Evolutionary conservation across 2,329 filamentous ascomycete genomes (phyloP).

Genomic region (Hypoxylon sp.): DNA sequence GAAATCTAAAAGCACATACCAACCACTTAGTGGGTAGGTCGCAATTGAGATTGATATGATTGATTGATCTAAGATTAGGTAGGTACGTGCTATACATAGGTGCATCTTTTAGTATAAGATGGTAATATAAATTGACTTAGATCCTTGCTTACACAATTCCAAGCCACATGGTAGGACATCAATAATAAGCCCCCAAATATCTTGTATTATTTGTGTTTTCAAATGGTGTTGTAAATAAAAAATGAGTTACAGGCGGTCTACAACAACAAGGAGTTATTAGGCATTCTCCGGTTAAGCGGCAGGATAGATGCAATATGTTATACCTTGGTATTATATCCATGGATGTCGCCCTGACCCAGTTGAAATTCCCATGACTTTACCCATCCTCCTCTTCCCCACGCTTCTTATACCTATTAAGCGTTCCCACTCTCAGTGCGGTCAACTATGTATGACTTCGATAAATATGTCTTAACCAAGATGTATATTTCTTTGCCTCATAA

Average conservation of each 20-base stretch:
- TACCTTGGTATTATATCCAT: too few species aligned
- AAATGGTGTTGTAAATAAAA: not conserved
- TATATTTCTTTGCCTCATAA: not conserved
- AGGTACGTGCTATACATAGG: not conserved
- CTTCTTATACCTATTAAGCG: not conserved
- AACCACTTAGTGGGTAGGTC: constrained; percentile 9
- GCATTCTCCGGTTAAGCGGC: too few species aligned
- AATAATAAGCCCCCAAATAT: not conserved
- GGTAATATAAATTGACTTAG: constrained; percentile 2
- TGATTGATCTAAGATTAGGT: constrained; percentile 11
- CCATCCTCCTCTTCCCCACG: not conserved
- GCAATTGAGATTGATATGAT: constrained; percentile 8
- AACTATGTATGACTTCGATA: not conserved
- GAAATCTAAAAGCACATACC: constrained; percentile 17
- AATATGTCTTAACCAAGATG: not conserved
- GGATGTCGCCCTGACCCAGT: too few species aligned
- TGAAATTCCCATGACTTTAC: not conserved
- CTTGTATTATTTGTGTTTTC: not conserved
- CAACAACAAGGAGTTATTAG: too few species aligned
- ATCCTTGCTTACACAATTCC: constrained; percentile 1
- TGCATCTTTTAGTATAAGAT: constrained; percentile 3
- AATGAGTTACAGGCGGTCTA: too few species aligned
- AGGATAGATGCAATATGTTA: too few species aligned
- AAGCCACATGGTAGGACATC: not conserved
- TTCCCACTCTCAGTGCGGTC: not conserved